These are phyloP conservation scores for Diaporthe citrichinensis DNA, from an alignment of 2,329 filamentous ascomycete species.

Conservation along the genomic window DNA sequence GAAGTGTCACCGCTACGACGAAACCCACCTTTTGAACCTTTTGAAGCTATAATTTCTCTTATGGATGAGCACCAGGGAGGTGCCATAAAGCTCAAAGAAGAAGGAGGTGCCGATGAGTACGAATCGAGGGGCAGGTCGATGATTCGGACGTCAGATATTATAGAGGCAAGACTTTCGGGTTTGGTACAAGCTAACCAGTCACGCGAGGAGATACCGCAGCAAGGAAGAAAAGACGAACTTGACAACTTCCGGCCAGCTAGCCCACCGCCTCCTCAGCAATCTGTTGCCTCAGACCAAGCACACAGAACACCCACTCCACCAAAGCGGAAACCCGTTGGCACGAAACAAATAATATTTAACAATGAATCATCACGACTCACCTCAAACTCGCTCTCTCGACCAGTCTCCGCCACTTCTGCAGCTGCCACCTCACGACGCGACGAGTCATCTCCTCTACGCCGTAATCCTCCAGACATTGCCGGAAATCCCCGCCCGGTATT, in stretches of 20 bases:
- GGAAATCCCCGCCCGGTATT: too few relatives aligned
- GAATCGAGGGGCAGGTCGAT: conserved; percentile 12
- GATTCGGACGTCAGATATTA: conserved; percentile 8
- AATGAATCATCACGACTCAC: neutral
- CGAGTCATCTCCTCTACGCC: neutral
- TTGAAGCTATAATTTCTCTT: neutral
- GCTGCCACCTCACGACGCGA: neutral
- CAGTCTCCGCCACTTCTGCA: conserved; percentile 2
- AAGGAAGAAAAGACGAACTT: too few relatives aligned
- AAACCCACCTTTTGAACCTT: conserved; percentile 20
- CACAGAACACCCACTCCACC: neutral
- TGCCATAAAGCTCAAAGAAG: neutral
- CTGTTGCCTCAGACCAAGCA: neutral
- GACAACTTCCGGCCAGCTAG: neutral
- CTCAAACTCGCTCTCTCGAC: neutral
- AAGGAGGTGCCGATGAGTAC: neutral
- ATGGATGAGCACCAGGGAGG: neutral
- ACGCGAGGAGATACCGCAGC: neutral
- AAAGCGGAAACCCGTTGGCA: neutral
- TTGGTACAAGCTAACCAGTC: neutral
- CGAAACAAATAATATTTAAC: neutral
- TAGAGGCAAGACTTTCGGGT: conserved; percentile 4
- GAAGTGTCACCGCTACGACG: conserved; percentile 14
- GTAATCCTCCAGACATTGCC: neutral
- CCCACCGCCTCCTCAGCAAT: neutral